phyloP scores from a whole-genome alignment of 2,329 filamentous ascomycete species.

The Aspergillus persii region DNA sequence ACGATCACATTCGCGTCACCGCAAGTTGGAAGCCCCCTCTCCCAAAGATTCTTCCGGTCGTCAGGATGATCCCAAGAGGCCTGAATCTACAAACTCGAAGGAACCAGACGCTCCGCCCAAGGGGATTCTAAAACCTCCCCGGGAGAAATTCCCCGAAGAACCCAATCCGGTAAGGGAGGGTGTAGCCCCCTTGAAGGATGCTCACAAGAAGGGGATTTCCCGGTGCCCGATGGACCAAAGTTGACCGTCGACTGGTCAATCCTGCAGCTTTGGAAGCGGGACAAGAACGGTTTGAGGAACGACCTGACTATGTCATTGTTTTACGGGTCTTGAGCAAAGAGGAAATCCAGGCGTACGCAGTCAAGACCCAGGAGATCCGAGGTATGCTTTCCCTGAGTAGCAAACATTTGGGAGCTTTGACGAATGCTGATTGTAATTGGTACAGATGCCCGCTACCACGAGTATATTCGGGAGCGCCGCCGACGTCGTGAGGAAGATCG shows the following conservation, averaged over 20 bases:
- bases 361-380: slow-evolving; percentile 76
- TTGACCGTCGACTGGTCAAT: slow-evolving; percentile 83
- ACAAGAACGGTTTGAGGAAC: slow-evolving; percentile 88
- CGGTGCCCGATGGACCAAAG: slow-evolving; percentile 89
- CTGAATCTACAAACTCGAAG: slow-evolving; percentile 30
- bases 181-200: slow-evolving; percentile 89
- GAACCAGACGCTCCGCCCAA: slow-evolving; percentile 68
- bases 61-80: slow-evolving; percentile 25
- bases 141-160: slow-evolving; percentile 81
- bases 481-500: slow-evolving; percentile 46
- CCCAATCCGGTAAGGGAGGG: slow-evolving; percentile 80
- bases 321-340: slow-evolving; percentile 81
- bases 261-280: slow-evolving; percentile 80
- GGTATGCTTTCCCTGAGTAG: slow-evolving; percentile 50
- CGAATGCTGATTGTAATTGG: slow-evolving; percentile 16
- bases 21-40: slow-evolving; percentile 15
- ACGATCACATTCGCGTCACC: slow-evolving; percentile 25
- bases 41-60: slow-evolving; percentile 14
- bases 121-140: slow-evolving; percentile 82
- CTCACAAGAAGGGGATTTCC: slow-evolving; percentile 67
- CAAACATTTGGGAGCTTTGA: neutral
- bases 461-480: slow-evolving; percentile 35
- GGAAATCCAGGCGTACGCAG: slow-evolving; percentile 84
- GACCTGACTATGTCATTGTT: slow-evolving; percentile 92
- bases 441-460: slow-evolving; percentile 37